A percentile compares a stretch with the other conserved stretches of the same genome.
These are phyloP conservation scores for Nidularia pulvinata DNA, from an alignment of 768 basidiomycete genomes.

Conservation along the genomic window DNA sequence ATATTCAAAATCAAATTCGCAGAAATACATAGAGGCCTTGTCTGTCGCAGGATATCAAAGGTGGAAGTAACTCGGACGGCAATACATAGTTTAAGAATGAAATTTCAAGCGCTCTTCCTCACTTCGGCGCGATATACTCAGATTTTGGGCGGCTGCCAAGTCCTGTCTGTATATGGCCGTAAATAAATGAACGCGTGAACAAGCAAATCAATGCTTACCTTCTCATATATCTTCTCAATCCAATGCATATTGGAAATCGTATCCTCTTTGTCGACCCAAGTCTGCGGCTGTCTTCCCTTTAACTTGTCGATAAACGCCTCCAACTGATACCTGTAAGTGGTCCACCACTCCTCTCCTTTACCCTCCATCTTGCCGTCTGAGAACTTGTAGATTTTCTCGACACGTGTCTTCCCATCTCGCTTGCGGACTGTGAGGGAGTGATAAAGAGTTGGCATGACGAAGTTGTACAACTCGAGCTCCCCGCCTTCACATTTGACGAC, in stretches of 20 bases:
- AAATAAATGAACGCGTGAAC: neutral
- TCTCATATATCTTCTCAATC: slow-evolving; percentile 58
- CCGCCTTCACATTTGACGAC: slow-evolving; percentile 43
- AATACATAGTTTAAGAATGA: neutral
- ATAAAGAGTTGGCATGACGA: slow-evolving; percentile 39
- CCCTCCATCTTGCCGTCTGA: slow-evolving; percentile 32
- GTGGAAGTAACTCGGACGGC: too few species aligned
- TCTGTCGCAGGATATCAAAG: too few species aligned
- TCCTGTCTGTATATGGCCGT: slow-evolving; percentile 10
- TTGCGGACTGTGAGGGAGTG: slow-evolving; percentile 38
- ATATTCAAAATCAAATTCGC: too few species aligned
- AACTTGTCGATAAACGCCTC: slow-evolving; percentile 66
- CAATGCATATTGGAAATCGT: slow-evolving; percentile 54
- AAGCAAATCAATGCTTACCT: slow-evolving; percentile 24
- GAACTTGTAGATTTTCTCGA: slow-evolving; percentile 45
- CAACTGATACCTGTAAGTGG: slow-evolving; percentile 55
- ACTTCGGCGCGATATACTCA: slow-evolving; percentile 7
- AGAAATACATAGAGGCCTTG: too few species aligned
- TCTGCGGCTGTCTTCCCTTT: slow-evolving; percentile 46
- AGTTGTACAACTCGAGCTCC: slow-evolving; percentile 40
- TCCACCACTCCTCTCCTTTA: slow-evolving; percentile 60
- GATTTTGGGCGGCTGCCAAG: slow-evolving; percentile 22
- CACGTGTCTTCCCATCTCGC: slow-evolving; percentile 19
- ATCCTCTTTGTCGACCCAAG: slow-evolving; percentile 56
- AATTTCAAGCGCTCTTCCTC: neutral